Base-by-base conservation (phyloP, 345 rosid species). In the Linum trigynum region DNA sequence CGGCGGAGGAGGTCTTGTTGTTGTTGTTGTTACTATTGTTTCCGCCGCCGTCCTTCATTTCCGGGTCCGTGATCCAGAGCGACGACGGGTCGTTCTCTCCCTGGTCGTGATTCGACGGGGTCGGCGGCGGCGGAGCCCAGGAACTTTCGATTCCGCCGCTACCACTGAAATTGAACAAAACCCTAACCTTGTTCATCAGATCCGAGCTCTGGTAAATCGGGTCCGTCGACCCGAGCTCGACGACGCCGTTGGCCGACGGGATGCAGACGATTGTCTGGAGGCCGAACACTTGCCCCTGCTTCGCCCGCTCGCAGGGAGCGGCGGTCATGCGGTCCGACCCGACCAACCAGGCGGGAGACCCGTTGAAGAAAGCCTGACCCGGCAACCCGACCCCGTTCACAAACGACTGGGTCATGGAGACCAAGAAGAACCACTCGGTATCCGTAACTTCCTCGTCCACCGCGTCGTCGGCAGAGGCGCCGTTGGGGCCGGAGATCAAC, bases 51-150 rank as follows among this genome's bases (percentile, higher is more conserved):
- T 81, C 89, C 67, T 81, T 86, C 37, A 73, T 62, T 41, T 85
- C 94, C 3, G 95, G 90, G 39, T 90, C 92, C 57, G 65, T 83
- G 65, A 92, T 81, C 98, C 96, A 92, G 39, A 84, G 67, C 2
- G 80, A 70, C 16, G 85, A 70, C 65, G 57, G 62, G 70, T 16
- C 5, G 60, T 4, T 60, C 40, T 56, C 16, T 65, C 64, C 58
- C 66, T 72, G 36, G 37, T 70, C 67, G 3, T 39, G 4, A 55
- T 7, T 71, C 4, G 15, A 23, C 38, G 10, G 62, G 51, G 39
- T 67, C 65, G 41, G 64, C 70, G 4, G 73, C 39, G n/a, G 57
- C 7, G 6, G 23, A 12, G 39, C 15, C 51, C 8, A 51, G 23
- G 3, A 68, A 23, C 32, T 23, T 23, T 23, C 32, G 32, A 23